A percentile compares a stretch with the other conserved stretches of the same genome.
Evolutionary conservation across 805 yeast genomes (phyloP).

Genomic region (Ogataea ganodermae): DNA sequence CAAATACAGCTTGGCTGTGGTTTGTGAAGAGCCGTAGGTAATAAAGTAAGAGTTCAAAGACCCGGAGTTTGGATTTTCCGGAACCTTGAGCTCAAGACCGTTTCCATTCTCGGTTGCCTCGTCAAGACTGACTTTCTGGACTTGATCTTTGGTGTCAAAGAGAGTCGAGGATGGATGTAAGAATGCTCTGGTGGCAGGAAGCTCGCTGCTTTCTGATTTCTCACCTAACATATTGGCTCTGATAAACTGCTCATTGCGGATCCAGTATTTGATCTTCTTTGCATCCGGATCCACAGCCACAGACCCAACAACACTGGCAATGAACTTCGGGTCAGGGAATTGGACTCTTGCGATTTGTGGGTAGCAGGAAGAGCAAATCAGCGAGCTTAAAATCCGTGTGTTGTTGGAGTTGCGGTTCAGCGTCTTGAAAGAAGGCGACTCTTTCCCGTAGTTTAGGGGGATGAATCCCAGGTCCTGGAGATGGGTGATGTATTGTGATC

Average conservation of each 20-base stretch:
- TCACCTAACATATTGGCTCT: slow-evolving; percentile 19
- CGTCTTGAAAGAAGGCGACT: slow-evolving; percentile 17
- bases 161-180: slow-evolving; percentile 84
- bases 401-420: slow-evolving; percentile 57
- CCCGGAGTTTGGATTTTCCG: slow-evolving; percentile 16
- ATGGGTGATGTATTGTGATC: slow-evolving; percentile 68
- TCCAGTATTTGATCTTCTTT: slow-evolving; percentile 68
- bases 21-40: slow-evolving; percentile 58
- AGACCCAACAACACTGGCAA: slow-evolving; percentile 73
- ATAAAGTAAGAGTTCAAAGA: slow-evolving; percentile 58
- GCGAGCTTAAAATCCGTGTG: slow-evolving; percentile 56
- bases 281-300: slow-evolving; percentile 87
- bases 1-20: slow-evolving; percentile 66
- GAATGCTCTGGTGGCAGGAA: slow-evolving; percentile 73
- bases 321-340: slow-evolving; percentile 76
- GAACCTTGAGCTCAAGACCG: slow-evolving; percentile 2
- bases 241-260: slow-evolving; percentile 59
- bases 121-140: slow-evolving; percentile 12
- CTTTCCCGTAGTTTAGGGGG: slow-evolving; percentile 49
- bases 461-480: slow-evolving; percentile 78
- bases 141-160: slow-evolving; percentile 44
- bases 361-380: slow-evolving; percentile 77
- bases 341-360: slow-evolving; percentile 84
- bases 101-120: neutral
- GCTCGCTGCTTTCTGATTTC: slow-evolving; percentile 22